A percentile compares a stretch with the other conserved stretches of the same genome.
Conservation (phyloP, 1,139 yeast species). For the Lodderomyces beijingensis region DNA sequence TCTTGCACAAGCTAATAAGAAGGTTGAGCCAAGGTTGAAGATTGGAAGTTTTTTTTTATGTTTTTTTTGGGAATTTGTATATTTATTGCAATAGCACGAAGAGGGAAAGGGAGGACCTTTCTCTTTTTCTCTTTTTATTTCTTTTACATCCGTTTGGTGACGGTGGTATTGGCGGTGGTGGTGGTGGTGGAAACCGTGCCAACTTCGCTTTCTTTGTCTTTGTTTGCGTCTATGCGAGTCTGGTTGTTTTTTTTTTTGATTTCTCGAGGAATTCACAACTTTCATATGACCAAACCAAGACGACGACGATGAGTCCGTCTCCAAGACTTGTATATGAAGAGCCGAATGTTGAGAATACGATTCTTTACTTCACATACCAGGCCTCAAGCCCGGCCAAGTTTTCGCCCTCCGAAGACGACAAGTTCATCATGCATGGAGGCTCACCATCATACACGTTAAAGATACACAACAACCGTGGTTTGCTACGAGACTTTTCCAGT, state of each 20-base stretch:
- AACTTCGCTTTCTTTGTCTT: neutral
- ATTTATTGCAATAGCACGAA: no score
- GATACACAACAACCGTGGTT: neutral
- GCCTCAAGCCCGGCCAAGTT: conserved; percentile 40
- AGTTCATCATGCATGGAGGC: conserved; percentile 41
- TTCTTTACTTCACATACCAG: conserved; percentile 29
- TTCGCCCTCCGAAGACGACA: conserved; percentile 31
- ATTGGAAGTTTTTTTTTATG: neutral
- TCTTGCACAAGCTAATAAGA: conserved; percentile 40
- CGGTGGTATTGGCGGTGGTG: no score
- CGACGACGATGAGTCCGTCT: conserved; percentile 12
- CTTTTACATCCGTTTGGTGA: no score
- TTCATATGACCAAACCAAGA: no score
- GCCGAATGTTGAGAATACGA: conserved; percentile 43
- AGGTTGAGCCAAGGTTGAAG: conserved; percentile 24
- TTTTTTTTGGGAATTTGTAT: neutral
- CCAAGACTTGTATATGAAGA: conserved; percentile 26
- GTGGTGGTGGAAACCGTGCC: no score
- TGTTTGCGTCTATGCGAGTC: no score
- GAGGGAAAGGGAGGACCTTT: conserved; percentile 11
- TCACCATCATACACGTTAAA: conserved; percentile 10
- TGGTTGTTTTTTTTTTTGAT: no score
- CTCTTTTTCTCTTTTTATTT: neutral
- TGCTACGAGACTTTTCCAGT: conserved; percentile 1
- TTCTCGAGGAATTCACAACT: no score